Conservation (phyloP, 2,329 filamentous ascomycete genomes). For the Botrytis squamosa region DNA sequence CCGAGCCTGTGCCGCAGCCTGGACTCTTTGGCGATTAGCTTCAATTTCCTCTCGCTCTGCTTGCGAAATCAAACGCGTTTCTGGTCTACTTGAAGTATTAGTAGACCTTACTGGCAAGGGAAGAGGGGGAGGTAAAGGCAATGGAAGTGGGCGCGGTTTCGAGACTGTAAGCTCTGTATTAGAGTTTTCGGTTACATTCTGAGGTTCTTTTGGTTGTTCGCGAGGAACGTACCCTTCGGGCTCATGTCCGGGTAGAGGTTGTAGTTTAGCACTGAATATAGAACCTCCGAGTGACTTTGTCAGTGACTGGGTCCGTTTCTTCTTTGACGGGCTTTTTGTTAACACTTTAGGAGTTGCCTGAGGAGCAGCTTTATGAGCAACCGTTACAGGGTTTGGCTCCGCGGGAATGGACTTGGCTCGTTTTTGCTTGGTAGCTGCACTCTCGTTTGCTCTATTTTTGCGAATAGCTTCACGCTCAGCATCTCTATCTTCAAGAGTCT, state of each 20-base stretch:
- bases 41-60: constrained; percentile 12
- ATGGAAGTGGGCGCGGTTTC: not conserved
- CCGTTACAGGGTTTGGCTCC: not conserved
- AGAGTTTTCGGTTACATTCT: not conserved
- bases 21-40: not conserved
- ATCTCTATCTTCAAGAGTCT: constrained; percentile 6
- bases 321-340: not conserved
- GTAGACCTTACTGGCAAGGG: not conserved
- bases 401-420: not conserved
- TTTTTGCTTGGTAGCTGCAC: not conserved
- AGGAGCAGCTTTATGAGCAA: not conserved
- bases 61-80: constrained; percentile 9
- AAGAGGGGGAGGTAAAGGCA: not conserved
- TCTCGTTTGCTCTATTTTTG: not conserved
- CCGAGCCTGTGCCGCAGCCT: not conserved
- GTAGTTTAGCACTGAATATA: not conserved
- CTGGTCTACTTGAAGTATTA: not conserved
- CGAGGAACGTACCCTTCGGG: too few relatives aligned
- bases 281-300: not conserved
- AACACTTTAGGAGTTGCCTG: not conserved
- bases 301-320: not conserved
- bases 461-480: constrained; percentile 12
- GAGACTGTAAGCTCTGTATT: not conserved
- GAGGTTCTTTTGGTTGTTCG: not conserved
- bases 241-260: not conserved